phyloP scores from a whole-genome alignment of 2,329 filamentous ascomycete genomes.

The Fusarium bactridioides region DNA sequence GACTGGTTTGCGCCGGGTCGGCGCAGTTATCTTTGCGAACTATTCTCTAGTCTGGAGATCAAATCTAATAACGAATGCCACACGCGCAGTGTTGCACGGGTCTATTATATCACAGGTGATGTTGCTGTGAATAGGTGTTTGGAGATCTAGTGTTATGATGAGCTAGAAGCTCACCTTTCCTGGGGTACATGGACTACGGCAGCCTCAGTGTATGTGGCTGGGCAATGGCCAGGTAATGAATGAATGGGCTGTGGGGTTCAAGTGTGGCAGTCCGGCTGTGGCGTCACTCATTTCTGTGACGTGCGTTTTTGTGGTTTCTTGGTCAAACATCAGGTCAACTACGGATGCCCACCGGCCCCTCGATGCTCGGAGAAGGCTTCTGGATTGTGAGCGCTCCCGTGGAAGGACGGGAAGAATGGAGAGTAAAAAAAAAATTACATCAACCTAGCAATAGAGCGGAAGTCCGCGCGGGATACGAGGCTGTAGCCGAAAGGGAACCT shows the following conservation, averaged over 20 bases:
- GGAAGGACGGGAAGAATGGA: background rate
- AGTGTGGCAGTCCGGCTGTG: constrained; percentile 5
- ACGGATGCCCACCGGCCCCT: constrained; percentile 31
- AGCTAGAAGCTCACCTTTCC: constrained; percentile 2
- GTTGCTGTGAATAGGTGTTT: constrained; percentile 1
- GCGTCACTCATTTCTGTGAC: constrained; percentile 16
- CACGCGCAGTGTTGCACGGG: background rate
- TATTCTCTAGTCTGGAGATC: background rate
- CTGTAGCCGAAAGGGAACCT: constrained; percentile 36
- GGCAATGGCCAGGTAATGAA: background rate
- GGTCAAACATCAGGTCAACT: background rate
- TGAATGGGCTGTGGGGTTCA: background rate
- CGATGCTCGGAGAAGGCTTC: constrained; percentile 23
- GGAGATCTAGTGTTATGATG: constrained; percentile 13
- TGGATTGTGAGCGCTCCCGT: background rate
- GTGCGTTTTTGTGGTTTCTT: constrained; percentile 3
- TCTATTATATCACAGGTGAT: background rate
- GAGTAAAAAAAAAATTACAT: background rate
- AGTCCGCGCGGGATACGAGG: constrained; percentile 44
- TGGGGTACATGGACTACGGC: background rate
- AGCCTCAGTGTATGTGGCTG: background rate
- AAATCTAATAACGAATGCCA: background rate
- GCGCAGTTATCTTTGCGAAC: background rate
- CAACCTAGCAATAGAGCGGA: constrained; percentile 18
- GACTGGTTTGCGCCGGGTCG: constrained; percentile 2